phyloP scores from a whole-genome alignment of 2,329 filamentous ascomycete species.

The Paraphoma chrysanthemicola region DNA sequence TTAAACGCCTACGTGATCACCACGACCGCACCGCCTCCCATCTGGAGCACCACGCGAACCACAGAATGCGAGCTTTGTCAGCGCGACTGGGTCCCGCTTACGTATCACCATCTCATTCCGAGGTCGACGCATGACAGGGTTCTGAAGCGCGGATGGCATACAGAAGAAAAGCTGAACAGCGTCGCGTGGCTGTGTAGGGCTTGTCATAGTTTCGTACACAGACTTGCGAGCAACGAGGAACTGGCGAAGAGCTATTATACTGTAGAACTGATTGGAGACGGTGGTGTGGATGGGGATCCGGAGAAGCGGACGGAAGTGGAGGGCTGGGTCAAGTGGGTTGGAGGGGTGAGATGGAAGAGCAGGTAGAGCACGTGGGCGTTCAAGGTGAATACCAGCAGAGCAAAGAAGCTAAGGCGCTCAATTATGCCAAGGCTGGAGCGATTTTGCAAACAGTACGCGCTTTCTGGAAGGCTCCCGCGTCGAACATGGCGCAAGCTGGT shows the following conservation, averaged over 20 bases:
- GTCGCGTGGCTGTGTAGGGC: conserved; percentile 87
- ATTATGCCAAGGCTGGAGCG: not conserved
- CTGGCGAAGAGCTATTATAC: conserved; percentile 76
- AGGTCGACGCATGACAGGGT: conserved; percentile 77
- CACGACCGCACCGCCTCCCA: conserved; percentile 67
- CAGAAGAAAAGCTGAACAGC: conserved; percentile 74
- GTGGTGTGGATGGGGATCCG: conserved; percentile 72
- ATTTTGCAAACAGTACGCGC: not conserved
- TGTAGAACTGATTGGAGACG: conserved; percentile 71
- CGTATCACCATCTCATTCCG: conserved; percentile 89
- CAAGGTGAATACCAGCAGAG: not conserved
- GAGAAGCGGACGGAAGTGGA: conserved; percentile 74
- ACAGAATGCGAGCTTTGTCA: conserved; percentile 75
- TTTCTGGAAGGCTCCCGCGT: not conserved
- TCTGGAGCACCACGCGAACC: conserved; percentile 65
- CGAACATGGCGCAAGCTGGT: not conserved
- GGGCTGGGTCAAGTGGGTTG: conserved; percentile 76
- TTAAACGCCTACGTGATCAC: conserved; percentile 68
- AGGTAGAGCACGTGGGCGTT: conserved; percentile 39
- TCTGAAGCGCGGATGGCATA: conserved; percentile 80
- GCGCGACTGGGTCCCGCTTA: conserved; percentile 75
- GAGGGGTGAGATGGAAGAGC: conserved; percentile 75
- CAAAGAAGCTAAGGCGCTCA: not conserved
- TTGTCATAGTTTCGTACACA: conserved; percentile 84
- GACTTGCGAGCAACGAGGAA: conserved; percentile 77